Evolutionary conservation across 176 grass and related monocot species (phyloP), one percentile per base, ranked within the genome.

Genomic region (Echinochloa phyllopogon): DNA sequence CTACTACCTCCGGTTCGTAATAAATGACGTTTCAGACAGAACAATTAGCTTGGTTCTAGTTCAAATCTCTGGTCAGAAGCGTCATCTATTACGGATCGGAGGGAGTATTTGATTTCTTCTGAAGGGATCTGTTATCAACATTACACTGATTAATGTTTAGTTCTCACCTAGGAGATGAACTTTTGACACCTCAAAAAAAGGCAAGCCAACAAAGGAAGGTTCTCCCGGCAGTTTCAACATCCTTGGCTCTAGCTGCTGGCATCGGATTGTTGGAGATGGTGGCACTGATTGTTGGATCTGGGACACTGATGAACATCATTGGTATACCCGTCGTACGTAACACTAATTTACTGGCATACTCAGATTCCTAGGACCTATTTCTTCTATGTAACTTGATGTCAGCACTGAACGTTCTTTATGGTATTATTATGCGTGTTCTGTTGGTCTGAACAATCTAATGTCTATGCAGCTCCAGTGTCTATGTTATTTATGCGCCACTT

Each of bases 311-410:
- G 82, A 71, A 94, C 87, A 77, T 86, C 75, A 76, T 97, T 17
- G 94, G 92, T 85, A 80, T 97, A 92, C 67, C 92, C 71, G 57
- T 89, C 76, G 94, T 97, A 94, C 49, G 94, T 97, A 24, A 68
- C 40, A 75, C 84, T 83, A 78, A 75, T 53, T 25, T 53, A 27
- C 45, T 84, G 0, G 16, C 5, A 20, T 77, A 40, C n/a, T 11
- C 64, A 73, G 3, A 29, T 88, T 72, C 79, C 4, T 65, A 6
- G 9, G 59, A 69, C 66, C 42, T 55, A 18, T 83, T 5, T 78
- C 6, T 82, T 64, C 25, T 29, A 17, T 75, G 39, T 37, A 86
- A 65, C 42, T 74, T 24, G 21, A 40, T 59, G 29, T 49, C 12
- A 27, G n/a, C 69, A 16, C n/a, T 72, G 42, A 25, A 15, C 36